Evolutionary conservation across 331 rosid genomes (phyloP).

Genomic region (Cydonia oblonga): DNA sequence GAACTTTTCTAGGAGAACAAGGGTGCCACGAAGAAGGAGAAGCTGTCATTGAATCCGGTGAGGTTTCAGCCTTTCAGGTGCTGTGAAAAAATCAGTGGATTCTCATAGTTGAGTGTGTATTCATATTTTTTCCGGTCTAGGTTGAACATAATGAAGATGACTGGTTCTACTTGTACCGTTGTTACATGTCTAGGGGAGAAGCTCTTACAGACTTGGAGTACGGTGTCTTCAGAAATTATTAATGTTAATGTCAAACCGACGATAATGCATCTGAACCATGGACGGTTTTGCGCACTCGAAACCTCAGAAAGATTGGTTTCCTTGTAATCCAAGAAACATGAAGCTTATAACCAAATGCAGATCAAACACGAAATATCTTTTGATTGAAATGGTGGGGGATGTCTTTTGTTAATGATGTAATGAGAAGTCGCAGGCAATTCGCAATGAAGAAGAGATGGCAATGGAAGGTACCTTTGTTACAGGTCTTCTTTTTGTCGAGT

Average conservation of each 20-base stretch:
- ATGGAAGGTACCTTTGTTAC: too few species aligned
- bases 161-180: neutral
- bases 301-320: conserved; percentile 85
- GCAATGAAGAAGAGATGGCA: too few species aligned
- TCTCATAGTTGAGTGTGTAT: neutral
- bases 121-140: neutral
- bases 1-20: too few species aligned
- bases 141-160: conserved; percentile 1
- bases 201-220: conserved; percentile 27
- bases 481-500: too few species aligned
- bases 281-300: conserved; percentile 80
- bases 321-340: conserved; percentile 83
- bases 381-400: too few species aligned
- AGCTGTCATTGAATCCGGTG: conserved; percentile 24
- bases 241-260: conserved; percentile 5
- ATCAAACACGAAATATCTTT: too few species aligned
- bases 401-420: too few species aligned
- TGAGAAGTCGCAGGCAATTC: too few species aligned
- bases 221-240: conserved; percentile 29
- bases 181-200: conserved; percentile 30
- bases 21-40: too few species aligned
- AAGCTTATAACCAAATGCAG: conserved; percentile 24
- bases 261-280: conserved; percentile 58
- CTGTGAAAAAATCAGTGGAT: neutral
- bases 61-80: conserved; percentile 33